Base-by-base conservation (phyloP, 768 basidiomycete species). In the Collybiopsis confluens region DNA sequence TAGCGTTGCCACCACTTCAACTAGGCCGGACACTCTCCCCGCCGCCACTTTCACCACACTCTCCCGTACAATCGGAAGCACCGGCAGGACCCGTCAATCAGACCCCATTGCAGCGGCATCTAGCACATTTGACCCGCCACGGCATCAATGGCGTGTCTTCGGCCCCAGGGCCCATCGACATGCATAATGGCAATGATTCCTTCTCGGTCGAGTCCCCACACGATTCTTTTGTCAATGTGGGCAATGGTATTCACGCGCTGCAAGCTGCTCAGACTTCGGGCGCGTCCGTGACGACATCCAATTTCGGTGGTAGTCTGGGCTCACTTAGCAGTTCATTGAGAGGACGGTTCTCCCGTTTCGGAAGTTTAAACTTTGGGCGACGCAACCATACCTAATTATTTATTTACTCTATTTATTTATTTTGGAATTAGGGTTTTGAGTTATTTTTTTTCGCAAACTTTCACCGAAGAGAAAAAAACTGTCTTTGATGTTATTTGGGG, bases 101-200 rank as follows among this genome's bases (percentile, higher is more conserved):
- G 60, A 91, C 91, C 0, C 87, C 87, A 2, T 72, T 93, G 18
- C 90, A 92, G 59, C 77, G 86, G 16, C 87, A 91, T 57, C 76
- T 92, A 0, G 91, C 90, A 4, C 85, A 92, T 58, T 75, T 93
- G 5, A 82, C 90, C 16, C 79, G 88, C 24, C 88, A 92, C 62
- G 91, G 91, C 9, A 86, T 93, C 67, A 86, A 83, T 42, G 90
- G 86, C 1, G 85, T 93, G 4, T 79, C 90, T 24, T 89, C 87
- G 1, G 86, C 86, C 6, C 89, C 88, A 35, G 82, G 81, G 3
- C 30, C 47, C 8, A 21, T 21, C 1, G 89, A 90, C 41, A 70
- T 58, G 24, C 54, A 69, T 35, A 73, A 71, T 4, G 80, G 75
- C 1, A 78, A 76, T 55, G 85, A 86, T 63, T 79, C 81, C 2